Evolutionary conservation across 495 filamentous ascomycete genomes (phyloP).

Genomic region (Aspergillus baeticus): DNA sequence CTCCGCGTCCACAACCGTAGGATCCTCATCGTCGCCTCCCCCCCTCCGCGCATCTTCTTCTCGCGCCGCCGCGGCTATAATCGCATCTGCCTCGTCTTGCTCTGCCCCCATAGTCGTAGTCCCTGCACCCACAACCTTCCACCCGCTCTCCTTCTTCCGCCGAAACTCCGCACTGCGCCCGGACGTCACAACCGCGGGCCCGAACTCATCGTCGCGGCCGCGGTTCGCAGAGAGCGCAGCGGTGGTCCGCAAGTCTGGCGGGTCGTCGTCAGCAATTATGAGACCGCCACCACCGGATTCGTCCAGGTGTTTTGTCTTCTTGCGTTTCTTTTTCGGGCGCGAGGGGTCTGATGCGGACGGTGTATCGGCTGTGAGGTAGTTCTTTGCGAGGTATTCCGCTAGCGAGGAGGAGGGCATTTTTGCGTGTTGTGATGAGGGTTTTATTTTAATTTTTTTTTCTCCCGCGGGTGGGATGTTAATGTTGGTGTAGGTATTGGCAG

Average conservation of each 20-base stretch:
- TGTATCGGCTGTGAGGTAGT: constrained; percentile 81
- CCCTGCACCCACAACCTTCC: constrained; percentile 65
- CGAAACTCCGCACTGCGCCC: constrained; percentile 66
- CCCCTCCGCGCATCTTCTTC: constrained; percentile 48
- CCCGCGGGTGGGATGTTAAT: too few species aligned
- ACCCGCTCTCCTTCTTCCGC: constrained; percentile 70
- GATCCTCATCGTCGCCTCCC: constrained; percentile 50
- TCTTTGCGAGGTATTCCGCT: constrained; percentile 87
- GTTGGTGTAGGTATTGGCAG: too few species aligned
- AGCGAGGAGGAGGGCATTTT: constrained; percentile 46
- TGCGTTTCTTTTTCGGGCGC: constrained; percentile 72
- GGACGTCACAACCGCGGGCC: constrained; percentile 48
- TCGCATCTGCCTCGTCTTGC: constrained; percentile 74
- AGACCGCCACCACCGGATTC: constrained; percentile 46
- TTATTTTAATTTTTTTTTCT: too few species aligned
- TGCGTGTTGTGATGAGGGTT: too few species aligned
- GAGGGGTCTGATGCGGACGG: constrained; percentile 21
- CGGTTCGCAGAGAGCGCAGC: constrained; percentile 24
- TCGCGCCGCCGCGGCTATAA: constrained; percentile 71
- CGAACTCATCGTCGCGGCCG: constrained; percentile 45
- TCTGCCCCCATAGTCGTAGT: constrained; percentile 30
- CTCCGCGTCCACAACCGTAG: constrained; percentile 32
- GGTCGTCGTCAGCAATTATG: constrained; percentile 90
- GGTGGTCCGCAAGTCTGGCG: constrained; percentile 61
- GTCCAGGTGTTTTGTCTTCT: constrained; percentile 74